Evolutionary conservation across 331 rosid genomes (phyloP), one percentile per base, ranked within the genome.

Genomic region (Saraca asoca): DNA sequence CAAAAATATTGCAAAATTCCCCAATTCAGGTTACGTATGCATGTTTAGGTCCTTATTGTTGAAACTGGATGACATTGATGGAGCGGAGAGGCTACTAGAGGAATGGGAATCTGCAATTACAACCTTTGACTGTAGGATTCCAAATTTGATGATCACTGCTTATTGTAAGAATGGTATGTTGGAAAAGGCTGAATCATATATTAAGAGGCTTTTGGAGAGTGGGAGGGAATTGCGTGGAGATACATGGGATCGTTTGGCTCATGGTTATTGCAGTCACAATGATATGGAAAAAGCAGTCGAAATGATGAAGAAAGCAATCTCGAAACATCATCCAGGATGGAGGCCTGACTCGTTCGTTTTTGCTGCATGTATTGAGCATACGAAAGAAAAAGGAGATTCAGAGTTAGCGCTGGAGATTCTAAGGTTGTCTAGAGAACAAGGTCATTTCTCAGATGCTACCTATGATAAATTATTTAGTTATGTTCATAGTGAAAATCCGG

Each of bases 81-180:
- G 83, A 38, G 85, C 87, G 1, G 92, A 87, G 77, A 80, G 52
- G 74, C 68, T 91, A 51, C 55, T 75, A 64, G 72, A 59, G 75
- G 93, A 91, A 60, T 91, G 91, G 97, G 91, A 85, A 77, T 78
- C 82, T 17, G 45, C 7, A 29, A 24, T 37, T 39, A 72, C 60
- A 24, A 9, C 9, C 58, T 77, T 77, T 65, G 93, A 85, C 60
- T 7, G 5, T 10, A 76, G 80, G 72, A 65, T 87, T 76, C 84
- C 95, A 12, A 69, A 62, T 43, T 14, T 85, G 75, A 58, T 90
- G 84, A 76, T 83, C 72, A 58, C 19, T 45, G 79, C 75, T 15
- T 87, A 90, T 48, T 87, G 91, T 75, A 80, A 50, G 64, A 67
- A 68, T 43, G 96, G 88, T 65, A 71, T 66, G 42, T 5, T 85